Evolutionary conservation across 106 monocot species (phyloP), one percentile per base, ranked within the genome.

Genomic region (Gastrodia elata): DNA sequence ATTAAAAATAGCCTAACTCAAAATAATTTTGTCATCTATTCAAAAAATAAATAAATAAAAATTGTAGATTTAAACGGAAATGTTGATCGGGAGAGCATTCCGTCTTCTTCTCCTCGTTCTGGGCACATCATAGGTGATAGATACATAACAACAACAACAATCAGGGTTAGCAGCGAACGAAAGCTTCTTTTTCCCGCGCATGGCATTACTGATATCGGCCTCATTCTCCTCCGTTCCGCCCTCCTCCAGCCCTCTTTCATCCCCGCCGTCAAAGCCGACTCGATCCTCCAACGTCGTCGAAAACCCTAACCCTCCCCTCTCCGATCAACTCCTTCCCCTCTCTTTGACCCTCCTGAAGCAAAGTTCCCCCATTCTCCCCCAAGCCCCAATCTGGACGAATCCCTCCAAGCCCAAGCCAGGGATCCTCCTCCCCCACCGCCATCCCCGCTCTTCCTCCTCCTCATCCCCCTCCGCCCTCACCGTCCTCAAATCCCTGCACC

Each of bases 301-400:
- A 65, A 68, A 39, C 15, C 73, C 46, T 41, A 74, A 39, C 42
- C 83, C 83, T 4, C 82, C 86, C n/a, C 87, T 94, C 79, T 76
- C 91, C 42, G 90, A 91, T 68, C 88, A 94, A 70, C 94, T 94
- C 71, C 72, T 39, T 18, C 91, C 88, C 48, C 83, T 94, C 72
- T 91, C 94, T 25, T 84, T 84, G 77, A 77, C 78, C 71, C 76
- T 94, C 73, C 94, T 94, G 84, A 68, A 73, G 6, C n/a, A 38
- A 26, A 26, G 68, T 13, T 5, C 74, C 33, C 10, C 43, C 67
- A 44, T 20, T 4, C 61, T 41, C 32, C 74, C 15, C 25, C 70
- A 57, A 2, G 69, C 81, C 2, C 78, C 94, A 48, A 95, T 80
- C 33, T 95, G 94, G 94, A 78, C 89, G 74, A 95, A 95, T 76